phyloP scores from a whole-genome alignment of 2,329 filamentous ascomycete species.

The Aciculosporium take region DNA sequence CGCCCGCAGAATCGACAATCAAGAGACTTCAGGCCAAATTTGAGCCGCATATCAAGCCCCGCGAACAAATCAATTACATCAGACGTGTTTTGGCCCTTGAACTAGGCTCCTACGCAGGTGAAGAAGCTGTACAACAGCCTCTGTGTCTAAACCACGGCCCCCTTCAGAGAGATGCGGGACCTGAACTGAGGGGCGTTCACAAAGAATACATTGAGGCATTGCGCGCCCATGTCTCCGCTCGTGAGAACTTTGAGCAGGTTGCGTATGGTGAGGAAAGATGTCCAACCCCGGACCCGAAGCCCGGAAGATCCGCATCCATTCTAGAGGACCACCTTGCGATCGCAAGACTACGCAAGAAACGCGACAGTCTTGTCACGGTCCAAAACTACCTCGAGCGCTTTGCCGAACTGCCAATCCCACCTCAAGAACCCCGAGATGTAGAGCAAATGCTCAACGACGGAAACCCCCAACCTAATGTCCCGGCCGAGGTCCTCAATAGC shows the following conservation, averaged over 20 bases:
- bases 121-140: conserved; percentile 27
- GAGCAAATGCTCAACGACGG: conserved; percentile 32
- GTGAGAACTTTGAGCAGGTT: conserved; percentile 29
- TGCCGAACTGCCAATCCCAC: conserved; percentile 35
- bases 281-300: conserved; percentile 3
- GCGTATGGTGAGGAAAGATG: conserved; percentile 11
- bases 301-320: conserved; percentile 10
- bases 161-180: conserved; percentile 19
- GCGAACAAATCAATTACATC: conserved; percentile 43
- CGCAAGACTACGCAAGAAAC: conserved; percentile 37
- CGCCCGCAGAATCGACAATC: conserved; percentile 17
- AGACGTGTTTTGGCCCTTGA: conserved; percentile 40
- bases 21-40: conserved; percentile 29
- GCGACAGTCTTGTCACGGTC: conserved; percentile 33
- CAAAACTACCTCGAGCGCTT: conserved; percentile 37
- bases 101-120: conserved; percentile 32
- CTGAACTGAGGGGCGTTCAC: conserved; percentile 32
- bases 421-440: conserved; percentile 34
- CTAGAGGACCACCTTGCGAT: conserved; percentile 38
- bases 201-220: conserved; percentile 42
- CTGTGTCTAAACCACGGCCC: conserved; percentile 33
- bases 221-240: conserved; percentile 36
- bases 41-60: conserved; percentile 38
- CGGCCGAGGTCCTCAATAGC: conserved; percentile 35
- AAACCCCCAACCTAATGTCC: conserved; percentile 33